phyloP scores from a whole-genome alignment of 345 rosid species.

The Cardamine resedifolia region DNA sequence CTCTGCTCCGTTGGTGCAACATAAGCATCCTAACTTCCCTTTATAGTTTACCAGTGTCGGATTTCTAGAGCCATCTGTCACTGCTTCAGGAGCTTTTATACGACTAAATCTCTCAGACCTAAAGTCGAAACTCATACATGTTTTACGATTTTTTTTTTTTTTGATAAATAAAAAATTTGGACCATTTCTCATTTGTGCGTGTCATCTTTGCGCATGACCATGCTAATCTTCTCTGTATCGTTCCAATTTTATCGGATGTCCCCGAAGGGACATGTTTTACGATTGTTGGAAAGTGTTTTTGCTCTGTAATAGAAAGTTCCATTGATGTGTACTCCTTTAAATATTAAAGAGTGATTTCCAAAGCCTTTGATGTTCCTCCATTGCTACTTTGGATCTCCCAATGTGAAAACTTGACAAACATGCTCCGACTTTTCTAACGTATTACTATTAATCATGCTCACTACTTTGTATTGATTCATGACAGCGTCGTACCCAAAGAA shows the following conservation, averaged over 20 bases:
- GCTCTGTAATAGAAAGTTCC: slow-evolving; percentile 7
- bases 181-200: too few species aligned
- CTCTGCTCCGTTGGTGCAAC: background rate
- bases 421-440: background rate
- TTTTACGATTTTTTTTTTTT: too few species aligned
- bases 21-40: slow-evolving; percentile 2
- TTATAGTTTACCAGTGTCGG: background rate
- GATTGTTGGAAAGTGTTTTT: background rate
- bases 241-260: too few species aligned
- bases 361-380: background rate
- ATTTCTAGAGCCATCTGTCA: background rate
- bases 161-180: too few species aligned
- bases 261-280: too few species aligned
- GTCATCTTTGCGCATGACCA: too few species aligned
- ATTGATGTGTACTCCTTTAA: background rate
- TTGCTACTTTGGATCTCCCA: slow-evolving; percentile 2
- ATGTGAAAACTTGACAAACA: slow-evolving; percentile 16
- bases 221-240: too few species aligned
- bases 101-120: background rate
- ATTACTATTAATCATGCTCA: background rate
- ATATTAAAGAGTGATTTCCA: background rate
- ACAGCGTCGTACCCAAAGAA: slow-evolving; percentile 1
- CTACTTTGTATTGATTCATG: slow-evolving; percentile 1
- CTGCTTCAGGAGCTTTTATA: background rate
- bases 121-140: background rate